These are phyloP conservation scores for Nakaseomyces glabratus DNA, from an alignment of 1,139 yeast species.

Conservation along the genomic window DNA sequence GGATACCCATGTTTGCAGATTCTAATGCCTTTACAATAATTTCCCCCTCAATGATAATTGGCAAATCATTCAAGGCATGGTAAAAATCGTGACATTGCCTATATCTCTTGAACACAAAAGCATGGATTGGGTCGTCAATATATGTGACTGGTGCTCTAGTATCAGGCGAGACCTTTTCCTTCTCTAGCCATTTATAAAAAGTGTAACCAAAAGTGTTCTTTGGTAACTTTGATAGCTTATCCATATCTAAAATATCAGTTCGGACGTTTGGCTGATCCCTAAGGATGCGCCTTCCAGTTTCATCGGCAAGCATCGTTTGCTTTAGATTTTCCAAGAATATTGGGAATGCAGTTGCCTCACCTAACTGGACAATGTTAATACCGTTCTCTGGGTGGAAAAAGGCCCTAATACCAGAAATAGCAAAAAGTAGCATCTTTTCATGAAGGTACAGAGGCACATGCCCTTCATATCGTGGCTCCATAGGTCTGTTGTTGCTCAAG, in stretches of 20 bases:
- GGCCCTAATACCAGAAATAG: conserved; percentile 77
- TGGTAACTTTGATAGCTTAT: conserved; percentile 51
- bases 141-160: conserved; percentile 80
- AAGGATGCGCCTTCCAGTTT: conserved; percentile 67
- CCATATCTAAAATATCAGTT: conserved; percentile 57
- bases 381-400: conserved; percentile 66
- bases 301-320: conserved; percentile 64
- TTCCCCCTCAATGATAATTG: conserved; percentile 91
- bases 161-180: conserved; percentile 89
- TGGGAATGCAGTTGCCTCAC: conserved; percentile 82
- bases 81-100: conserved; percentile 96
- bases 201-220: conserved; percentile 68
- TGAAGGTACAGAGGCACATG: conserved; percentile 64
- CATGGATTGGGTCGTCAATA: conserved; percentile 84
- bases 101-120: conserved; percentile 84
- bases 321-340: conserved; percentile 55
- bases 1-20: conserved; percentile 84
- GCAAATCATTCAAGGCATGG: conserved; percentile 85
- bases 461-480: conserved; percentile 55
- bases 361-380: conserved; percentile 71
- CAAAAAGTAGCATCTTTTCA: conserved; percentile 58
- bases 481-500: conserved; percentile 24
- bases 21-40: conserved; percentile 88
- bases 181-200: conserved; percentile 72
- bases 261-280: conserved; percentile 79